phyloP scores from a whole-genome alignment of 495 filamentous ascomycete species.

The Elaphomyces granulatus region DNA sequence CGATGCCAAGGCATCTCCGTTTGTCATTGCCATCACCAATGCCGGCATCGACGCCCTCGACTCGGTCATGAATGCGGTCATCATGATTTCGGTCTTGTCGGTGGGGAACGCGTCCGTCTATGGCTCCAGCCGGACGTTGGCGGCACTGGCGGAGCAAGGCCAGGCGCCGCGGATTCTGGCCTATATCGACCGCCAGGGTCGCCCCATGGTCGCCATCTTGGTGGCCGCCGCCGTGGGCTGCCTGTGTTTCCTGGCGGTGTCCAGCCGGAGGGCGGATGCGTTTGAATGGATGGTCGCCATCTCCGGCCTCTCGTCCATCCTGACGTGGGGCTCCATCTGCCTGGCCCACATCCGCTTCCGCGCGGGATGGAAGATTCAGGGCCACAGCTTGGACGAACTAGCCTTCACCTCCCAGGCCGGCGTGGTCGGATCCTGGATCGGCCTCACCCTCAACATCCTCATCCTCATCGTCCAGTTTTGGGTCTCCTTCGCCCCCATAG shows the following conservation, averaged over 20 bases:
- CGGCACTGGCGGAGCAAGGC: conserved; percentile 71
- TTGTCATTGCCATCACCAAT: conserved; percentile 75
- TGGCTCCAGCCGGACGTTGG: conserved; percentile 73
- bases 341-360: conserved; percentile 88
- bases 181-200: conserved; percentile 74
- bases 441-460: conserved; percentile 61
- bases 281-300: conserved; percentile 85
- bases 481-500: conserved; percentile 72
- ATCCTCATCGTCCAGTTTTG: conserved; percentile 92
- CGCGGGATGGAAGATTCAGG: conserved; percentile 53
- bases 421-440: conserved; percentile 69
- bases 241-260: conserved; percentile 64
- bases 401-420: conserved; percentile 72
- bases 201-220: conserved; percentile 59
- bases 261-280: conserved; percentile 44
- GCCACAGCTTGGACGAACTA: conserved; percentile 57
- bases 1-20: conserved; percentile 67
- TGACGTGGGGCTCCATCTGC: conserved; percentile 90
- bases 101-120: conserved; percentile 83
- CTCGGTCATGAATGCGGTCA: conserved; percentile 81
- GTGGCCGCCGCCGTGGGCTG: conserved; percentile 58
- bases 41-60: conserved; percentile 63
- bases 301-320: conserved; percentile 75
- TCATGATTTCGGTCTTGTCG: conserved; percentile 74
- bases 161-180: conserved; percentile 64